Percentiles rank a stretch among this genome's conserved stretches.
Conservation (phyloP, 148 eudicot genomes). For the Rhododendron ovatum region DNA sequence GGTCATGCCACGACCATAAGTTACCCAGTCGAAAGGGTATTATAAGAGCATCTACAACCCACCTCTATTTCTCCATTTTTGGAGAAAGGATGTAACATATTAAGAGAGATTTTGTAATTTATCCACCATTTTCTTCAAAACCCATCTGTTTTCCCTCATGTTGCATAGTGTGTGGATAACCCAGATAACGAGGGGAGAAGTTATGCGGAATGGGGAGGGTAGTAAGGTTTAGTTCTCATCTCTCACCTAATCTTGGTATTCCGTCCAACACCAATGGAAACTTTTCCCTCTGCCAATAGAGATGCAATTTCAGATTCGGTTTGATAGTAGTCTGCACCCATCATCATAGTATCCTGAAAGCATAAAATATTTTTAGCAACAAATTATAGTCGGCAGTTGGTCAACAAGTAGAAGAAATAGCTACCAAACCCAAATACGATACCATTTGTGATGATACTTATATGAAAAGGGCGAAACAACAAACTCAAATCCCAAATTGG, state of each 20-base stretch:
- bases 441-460: background rate
- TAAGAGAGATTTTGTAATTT: no score
- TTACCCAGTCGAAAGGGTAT: no score
- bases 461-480: background rate
- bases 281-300: slow-evolving; percentile 64
- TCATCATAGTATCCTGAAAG: slow-evolving; percentile 78
- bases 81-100: no score
- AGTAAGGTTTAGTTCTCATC: background rate
- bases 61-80: no score
- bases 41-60: no score
- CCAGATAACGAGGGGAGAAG: background rate
- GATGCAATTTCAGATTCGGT: slow-evolving; percentile 87
- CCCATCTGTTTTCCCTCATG: no score
- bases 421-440: background rate
- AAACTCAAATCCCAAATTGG: background rate
- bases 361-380: background rate
- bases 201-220: background rate
- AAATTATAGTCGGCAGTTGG: background rate
- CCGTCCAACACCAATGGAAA: slow-evolving; percentile 86
- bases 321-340: slow-evolving; percentile 97
- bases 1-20: no score
- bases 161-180: background rate
- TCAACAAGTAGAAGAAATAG: background rate
- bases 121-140: no score
- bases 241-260: slow-evolving; percentile 78